phyloP scores from a whole-genome alignment of 2,329 filamentous ascomycete genomes.

The Catunica adiposa region DNA sequence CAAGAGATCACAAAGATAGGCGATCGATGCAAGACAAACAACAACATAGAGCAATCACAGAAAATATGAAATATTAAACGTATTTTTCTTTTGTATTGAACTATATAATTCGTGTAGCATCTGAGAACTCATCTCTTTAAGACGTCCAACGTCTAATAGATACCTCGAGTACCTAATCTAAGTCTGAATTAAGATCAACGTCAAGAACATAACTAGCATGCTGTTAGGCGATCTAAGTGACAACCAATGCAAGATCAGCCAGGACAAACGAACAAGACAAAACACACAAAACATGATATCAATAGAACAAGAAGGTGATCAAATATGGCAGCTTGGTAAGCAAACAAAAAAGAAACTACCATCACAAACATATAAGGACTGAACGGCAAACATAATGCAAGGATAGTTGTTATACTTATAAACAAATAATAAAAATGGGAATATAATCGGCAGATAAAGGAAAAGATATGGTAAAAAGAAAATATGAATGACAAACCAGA shows the following conservation, averaged over 20 bases:
- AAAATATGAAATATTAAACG: too few species aligned
- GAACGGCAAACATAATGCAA: background rate
- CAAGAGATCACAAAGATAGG: background rate
- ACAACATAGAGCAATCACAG: conserved; percentile 1
- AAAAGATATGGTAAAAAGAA: conserved; percentile 8
- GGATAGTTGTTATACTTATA: background rate
- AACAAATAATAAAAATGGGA: conserved; percentile 10
- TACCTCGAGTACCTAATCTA: too few species aligned
- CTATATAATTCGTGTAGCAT: too few species aligned
- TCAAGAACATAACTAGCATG: too few species aligned
- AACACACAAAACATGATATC: conserved; percentile 5
- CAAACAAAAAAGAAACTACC: too few species aligned
- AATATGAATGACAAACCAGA: background rate
- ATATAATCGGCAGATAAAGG: background rate
- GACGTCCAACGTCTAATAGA: too few species aligned
- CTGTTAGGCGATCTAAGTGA: background rate
- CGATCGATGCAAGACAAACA: background rate
- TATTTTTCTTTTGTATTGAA: too few species aligned
- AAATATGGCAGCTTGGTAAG: background rate
- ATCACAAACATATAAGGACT: background rate
- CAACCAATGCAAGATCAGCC: background rate
- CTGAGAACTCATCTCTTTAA: too few species aligned
- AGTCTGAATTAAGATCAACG: too few species aligned
- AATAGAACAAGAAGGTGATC: conserved; percentile 17
- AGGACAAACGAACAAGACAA: conserved; percentile 3